Conservation (phyloP, 768 basidiomycete genomes). For the Gloeophyllum trabeum region DNA sequence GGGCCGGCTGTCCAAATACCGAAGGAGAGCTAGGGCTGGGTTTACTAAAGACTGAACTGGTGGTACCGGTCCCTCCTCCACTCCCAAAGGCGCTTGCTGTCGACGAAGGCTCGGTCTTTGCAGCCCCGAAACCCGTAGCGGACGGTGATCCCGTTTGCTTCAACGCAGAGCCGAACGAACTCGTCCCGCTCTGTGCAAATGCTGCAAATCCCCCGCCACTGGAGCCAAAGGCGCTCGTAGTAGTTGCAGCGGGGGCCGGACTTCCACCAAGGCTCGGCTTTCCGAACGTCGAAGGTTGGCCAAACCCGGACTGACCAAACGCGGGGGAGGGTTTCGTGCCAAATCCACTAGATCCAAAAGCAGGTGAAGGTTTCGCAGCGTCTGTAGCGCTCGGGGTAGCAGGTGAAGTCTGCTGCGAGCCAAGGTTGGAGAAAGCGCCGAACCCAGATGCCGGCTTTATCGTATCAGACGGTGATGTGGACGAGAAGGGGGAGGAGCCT, state of each 20-base stretch:
- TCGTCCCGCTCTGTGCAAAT: not conserved
- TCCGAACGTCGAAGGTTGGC: slow-evolving; percentile 27
- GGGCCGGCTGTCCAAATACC: too few species aligned
- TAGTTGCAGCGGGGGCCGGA: slow-evolving; percentile 3
- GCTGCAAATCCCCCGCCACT: not conserved
- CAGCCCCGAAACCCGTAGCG: not conserved
- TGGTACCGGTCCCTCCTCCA: not conserved
- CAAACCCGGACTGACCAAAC: slow-evolving; percentile 25
- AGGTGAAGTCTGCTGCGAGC: slow-evolving; percentile 6
- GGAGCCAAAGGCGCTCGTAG: not conserved
- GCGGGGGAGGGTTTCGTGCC: slow-evolving; percentile 20
- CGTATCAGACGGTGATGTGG: too few species aligned
- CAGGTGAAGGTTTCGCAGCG: not conserved
- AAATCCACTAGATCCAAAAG: slow-evolving; percentile 9
- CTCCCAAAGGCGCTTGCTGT: not conserved
- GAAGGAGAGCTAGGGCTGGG: too few species aligned
- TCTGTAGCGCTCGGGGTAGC: slow-evolving; percentile 3
- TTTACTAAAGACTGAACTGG: too few species aligned
- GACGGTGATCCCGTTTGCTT: too few species aligned
- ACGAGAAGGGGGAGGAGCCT: too few species aligned
- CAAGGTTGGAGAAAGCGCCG: slow-evolving; percentile 6
- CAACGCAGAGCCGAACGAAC: too few species aligned
- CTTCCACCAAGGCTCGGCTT: slow-evolving; percentile 17
- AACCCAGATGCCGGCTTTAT: slow-evolving; percentile 6
- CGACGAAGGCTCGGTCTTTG: not conserved